phyloP scores from a whole-genome alignment of 2,329 filamentous ascomycete species.

The Penicillium rolfsii region DNA sequence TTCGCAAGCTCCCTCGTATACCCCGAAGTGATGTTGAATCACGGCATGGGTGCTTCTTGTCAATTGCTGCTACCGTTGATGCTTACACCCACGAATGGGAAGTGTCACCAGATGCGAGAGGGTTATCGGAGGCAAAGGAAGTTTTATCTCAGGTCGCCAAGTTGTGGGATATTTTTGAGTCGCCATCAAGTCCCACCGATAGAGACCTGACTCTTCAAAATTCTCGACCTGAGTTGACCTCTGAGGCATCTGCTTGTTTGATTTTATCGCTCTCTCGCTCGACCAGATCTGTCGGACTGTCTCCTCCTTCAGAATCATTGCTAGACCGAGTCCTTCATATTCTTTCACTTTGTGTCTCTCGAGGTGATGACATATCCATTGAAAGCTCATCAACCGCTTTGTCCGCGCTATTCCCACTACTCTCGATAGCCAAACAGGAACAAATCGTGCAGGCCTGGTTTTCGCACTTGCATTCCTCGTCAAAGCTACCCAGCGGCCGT shows the following conservation, averaged over 20 bases:
- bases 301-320: slow-evolving; percentile 27
- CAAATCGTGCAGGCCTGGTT: slow-evolving; percentile 46
- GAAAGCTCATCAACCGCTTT: slow-evolving; percentile 46
- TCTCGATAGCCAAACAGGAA: slow-evolving; percentile 38
- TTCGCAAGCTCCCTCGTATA: slow-evolving; percentile 41
- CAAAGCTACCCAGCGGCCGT: slow-evolving; percentile 45
- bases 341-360: slow-evolving; percentile 45
- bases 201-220: slow-evolving; percentile 46
- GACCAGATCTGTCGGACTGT: slow-evolving; percentile 17
- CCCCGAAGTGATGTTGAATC: slow-evolving; percentile 46
- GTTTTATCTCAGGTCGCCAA: slow-evolving; percentile 35
- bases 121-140: slow-evolving; percentile 29
- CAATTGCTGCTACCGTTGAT: slow-evolving; percentile 45
- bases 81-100: slow-evolving; percentile 33
- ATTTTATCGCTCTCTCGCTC: slow-evolving; percentile 43
- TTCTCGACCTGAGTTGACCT: slow-evolving; percentile 47
- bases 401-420: slow-evolving; percentile 44
- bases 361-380: slow-evolving; percentile 47
- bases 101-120: slow-evolving; percentile 21
- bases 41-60: slow-evolving; percentile 50
- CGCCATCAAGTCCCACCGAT: slow-evolving; percentile 37
- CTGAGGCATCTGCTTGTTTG: slow-evolving; percentile 46
- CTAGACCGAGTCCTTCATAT: slow-evolving; percentile 38
- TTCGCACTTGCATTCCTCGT: slow-evolving; percentile 40
- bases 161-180: slow-evolving; percentile 46